phyloP scores from a whole-genome alignment of 1,284 basidiomycete genomes.

The Puccinia horiana region DNA sequence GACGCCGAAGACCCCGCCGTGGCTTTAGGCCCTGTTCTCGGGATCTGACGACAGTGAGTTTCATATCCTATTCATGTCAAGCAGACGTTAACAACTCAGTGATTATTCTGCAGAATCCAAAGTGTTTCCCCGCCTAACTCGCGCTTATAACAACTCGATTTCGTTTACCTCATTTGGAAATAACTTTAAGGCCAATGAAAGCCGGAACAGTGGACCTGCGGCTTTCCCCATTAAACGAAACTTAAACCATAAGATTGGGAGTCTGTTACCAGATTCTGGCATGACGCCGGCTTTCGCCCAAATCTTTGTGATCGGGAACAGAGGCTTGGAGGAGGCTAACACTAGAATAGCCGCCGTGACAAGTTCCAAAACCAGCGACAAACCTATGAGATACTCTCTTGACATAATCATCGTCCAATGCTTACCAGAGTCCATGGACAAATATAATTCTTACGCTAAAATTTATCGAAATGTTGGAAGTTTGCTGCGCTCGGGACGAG shows the following conservation, averaged over 20 bases:
- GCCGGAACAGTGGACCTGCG: not conserved
- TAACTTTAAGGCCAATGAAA: not conserved
- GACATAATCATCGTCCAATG: not conserved
- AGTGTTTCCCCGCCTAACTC: not conserved
- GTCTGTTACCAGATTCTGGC: not conserved
- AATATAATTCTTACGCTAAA: constrained; percentile 10
- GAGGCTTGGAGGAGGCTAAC: not conserved
- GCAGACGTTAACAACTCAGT: not conserved
- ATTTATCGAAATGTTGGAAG: not conserved
- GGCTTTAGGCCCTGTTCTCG: not conserved
- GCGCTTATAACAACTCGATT: not conserved
- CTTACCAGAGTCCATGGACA: constrained; percentile 8
- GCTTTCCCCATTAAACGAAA: not conserved
- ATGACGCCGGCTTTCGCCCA: constrained; percentile 4
- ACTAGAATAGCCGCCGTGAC: not conserved
- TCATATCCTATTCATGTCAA: not conserved
- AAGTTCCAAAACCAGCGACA: not conserved
- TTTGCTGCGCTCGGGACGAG: not conserved
- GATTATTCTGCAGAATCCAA: not conserved
- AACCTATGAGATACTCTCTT: not conserved
- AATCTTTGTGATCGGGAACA: constrained; percentile 5
- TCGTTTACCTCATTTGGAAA: constrained; percentile 10
- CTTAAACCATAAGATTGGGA: not conserved
- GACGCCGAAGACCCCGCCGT: not conserved
- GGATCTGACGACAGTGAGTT: not conserved